Evolutionary conservation across 1,139 yeast species (phyloP), one percentile per base, ranked within the genome.

Genomic region (Kodamaea alishanica): DNA sequence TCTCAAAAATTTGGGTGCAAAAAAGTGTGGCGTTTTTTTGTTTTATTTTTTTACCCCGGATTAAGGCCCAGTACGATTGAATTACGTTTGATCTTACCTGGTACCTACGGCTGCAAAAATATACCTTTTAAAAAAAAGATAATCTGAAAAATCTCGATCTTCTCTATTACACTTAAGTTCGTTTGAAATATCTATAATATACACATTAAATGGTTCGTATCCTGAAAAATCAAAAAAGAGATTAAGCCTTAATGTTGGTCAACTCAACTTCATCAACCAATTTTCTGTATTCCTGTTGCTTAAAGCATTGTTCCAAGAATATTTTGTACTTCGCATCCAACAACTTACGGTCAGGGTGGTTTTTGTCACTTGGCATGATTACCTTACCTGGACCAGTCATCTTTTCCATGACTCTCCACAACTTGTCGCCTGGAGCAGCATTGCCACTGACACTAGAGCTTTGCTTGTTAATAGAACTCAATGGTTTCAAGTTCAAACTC

Each of bases 401-500:
- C 47, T 75, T 73, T 49, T 77, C 76, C 98, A 92, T 92, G 31
- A 84, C 79, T 35, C 79, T 77, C 97, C 97, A 92, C 47, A 92
- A 69, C 45, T 69, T 73, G 46, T 77, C 79, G 24, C 84, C 84
- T 2, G 76, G 61, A 26, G 57, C 46, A 30, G 41, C 39, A 8
- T 48, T 46, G 35, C 45, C 53, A 23, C 55, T 39, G 33, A 60
- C 50, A 28, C 50, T 36, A 12, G 65, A 53, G 38, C 40, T 37
- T 8, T 33, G 30, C 39, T 46, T 46, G 26, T 45, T 48, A 37
- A 50, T 33, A 4, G 51, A 32, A 9, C 59, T 47, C 50, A 69
- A 67, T 32, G 75, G 75, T 48, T 68, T 70, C 46, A 71, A 56
- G 39, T 63, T 63, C 51, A 70, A 49, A 32, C 54, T 52, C 45